Evolutionary conservation across 2,329 filamentous ascomycete genomes (phyloP), one percentile per base, ranked within the genome.

Genomic region (Pseudovirgaria hyperparasitica): DNA sequence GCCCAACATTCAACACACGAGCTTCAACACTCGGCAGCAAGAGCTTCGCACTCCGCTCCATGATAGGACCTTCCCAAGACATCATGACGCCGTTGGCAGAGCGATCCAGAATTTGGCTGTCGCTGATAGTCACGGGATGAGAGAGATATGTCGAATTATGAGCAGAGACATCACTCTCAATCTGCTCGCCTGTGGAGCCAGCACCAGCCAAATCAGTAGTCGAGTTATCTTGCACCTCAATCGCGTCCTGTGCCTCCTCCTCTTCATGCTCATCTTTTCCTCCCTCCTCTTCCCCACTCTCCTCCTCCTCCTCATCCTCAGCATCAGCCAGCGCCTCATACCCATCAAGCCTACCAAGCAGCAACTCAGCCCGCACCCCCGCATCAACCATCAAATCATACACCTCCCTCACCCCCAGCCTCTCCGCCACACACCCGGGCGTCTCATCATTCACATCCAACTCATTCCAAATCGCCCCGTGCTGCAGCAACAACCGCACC

Each of bases 401-500:
- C 19, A 94, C 57, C 26, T 72, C 67, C 28, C 56, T 65, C 42
- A 81, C 61, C 0, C 79, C 77, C 14, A 94, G 39, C 23, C 71
- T 50, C 16, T 66, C 63, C 6, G 90, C 90, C 22, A 94, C 61
- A 50, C 87, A 96, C 6, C 85, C 90, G 0, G 90, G 85, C 3
- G 90, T 96, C 63, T 96, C 87, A 42, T 84, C 70, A 41, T 82
- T 77, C 39, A 64, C 58, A 52, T 96, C 84, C 30, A 96, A 63
- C 50, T 94, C 86, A 58, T 98, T 98, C 90, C 90, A 98, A 41
- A 96, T 94, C 8, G 84, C 90, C 17, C 90, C 90, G 40, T 80
- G 78, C 45, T 86, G 69, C 33, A 96, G 73, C 6, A 96, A 65
- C 45, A 90, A 70, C 39, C 71, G 69, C 4, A 94, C 61, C 0